phyloP scores from a whole-genome alignment of 176 grass and related monocot genomes.

The Raddia distichophylla region DNA sequence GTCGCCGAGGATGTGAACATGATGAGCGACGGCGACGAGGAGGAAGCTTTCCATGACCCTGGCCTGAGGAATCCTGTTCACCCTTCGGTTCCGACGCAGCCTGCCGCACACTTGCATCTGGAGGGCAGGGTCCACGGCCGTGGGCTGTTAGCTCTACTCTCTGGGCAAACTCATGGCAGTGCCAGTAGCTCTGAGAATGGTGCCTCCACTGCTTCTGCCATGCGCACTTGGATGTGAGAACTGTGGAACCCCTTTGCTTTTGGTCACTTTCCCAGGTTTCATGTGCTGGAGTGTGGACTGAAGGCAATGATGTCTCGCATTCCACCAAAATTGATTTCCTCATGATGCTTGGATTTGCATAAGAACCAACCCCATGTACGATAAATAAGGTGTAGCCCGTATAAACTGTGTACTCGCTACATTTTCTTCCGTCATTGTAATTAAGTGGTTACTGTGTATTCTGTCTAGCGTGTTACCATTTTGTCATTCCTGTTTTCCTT shows the following conservation, averaged over 20 bases:
- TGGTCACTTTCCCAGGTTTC: background rate
- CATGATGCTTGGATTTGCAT: constrained; percentile 30
- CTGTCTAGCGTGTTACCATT: background rate
- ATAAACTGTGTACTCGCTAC: background rate
- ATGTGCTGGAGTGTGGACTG: background rate
- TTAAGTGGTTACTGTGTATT: background rate
- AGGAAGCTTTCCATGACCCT: constrained; percentile 3
- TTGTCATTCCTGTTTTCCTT: background rate
- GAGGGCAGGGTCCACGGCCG: constrained; percentile 81
- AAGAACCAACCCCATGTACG: constrained; percentile 9
- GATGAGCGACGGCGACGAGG: background rate
- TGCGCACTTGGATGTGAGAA: constrained; percentile 58
- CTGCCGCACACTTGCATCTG: constrained; percentile 20
- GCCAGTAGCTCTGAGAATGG: constrained; percentile 22
- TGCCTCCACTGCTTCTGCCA: constrained; percentile 31
- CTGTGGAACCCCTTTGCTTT: background rate
- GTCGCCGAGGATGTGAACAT: constrained; percentile 22
- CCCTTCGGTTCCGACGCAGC: background rate
- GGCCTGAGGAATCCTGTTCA: background rate
- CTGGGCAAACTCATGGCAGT: background rate
- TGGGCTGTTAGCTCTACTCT: constrained; percentile 63
- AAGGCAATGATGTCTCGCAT: background rate
- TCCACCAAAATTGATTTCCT: background rate
- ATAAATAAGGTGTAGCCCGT: constrained; percentile 37
- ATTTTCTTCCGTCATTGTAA: constrained; percentile 19